These are phyloP conservation scores for Phaffomyces opuntiae DNA, from an alignment of 805 yeast species.

Conservation along the genomic window DNA sequence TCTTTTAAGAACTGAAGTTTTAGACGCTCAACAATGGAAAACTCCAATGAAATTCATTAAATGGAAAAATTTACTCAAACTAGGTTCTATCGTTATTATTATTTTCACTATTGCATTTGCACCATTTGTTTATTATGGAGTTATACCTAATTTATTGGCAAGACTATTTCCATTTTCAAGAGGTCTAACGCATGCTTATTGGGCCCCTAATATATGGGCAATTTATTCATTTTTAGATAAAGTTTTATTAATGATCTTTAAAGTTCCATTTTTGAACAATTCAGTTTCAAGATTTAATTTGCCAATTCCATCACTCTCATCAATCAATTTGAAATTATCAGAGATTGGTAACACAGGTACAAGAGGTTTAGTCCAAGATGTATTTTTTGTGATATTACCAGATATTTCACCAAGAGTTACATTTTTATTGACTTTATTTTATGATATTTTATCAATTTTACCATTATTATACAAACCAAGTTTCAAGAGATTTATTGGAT, in stretches of 20 bases:
- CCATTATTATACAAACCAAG: slow-evolving; percentile 70
- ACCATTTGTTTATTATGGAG: slow-evolving; percentile 59
- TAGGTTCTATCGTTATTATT: slow-evolving; percentile 55
- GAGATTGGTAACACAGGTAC: slow-evolving; percentile 45
- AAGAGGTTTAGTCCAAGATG: slow-evolving; percentile 89
- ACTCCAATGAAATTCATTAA: slow-evolving; percentile 32
- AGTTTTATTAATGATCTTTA: slow-evolving; percentile 42
- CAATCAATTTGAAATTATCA: slow-evolving; percentile 24
- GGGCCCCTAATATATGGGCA: slow-evolving; percentile 99
- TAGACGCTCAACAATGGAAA: slow-evolving; percentile 31
- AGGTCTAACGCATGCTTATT: slow-evolving; percentile 94
- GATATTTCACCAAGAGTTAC: slow-evolving; percentile 73
- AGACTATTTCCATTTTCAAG: slow-evolving; percentile 90
- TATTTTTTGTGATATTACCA: slow-evolving; percentile 73
- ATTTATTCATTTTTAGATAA: slow-evolving; percentile 80
- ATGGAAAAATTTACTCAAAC: slow-evolving; percentile 52
- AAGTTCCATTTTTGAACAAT: slow-evolving; percentile 30
- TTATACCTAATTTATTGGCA: slow-evolving; percentile 53
- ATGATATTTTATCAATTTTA: slow-evolving; percentile 69
- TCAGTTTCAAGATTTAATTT: slow-evolving; percentile 29
- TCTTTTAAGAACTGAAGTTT: slow-evolving; percentile 63
- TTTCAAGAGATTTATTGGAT: slow-evolving; percentile 72
- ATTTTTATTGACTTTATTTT: slow-evolving; percentile 73
- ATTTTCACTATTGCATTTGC: slow-evolving; percentile 67
- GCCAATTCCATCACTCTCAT: slow-evolving; percentile 26